Percentiles rank a stretch among this genome's conserved stretches.
phyloP scores from a whole-genome alignment of 2,329 filamentous ascomycete species.

The Diaporthe citrichinensis region DNA sequence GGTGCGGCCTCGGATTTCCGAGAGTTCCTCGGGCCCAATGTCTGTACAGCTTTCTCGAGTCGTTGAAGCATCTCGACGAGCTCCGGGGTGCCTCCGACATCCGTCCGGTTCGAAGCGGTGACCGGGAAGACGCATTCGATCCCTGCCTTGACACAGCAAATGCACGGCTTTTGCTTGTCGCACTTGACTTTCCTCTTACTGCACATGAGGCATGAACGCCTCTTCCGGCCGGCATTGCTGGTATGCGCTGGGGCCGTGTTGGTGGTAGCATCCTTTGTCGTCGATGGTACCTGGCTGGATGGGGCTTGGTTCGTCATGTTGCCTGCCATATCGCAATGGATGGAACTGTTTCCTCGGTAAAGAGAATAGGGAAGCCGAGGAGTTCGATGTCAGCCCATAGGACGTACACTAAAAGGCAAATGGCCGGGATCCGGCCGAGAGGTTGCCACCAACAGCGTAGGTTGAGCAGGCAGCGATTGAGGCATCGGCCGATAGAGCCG shows the following conservation, averaged over 20 bases:
- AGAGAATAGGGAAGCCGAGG: too few species aligned
- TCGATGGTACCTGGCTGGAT: neutral
- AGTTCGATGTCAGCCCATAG: neutral
- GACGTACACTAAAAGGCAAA: neutral
- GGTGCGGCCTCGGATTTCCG: neutral
- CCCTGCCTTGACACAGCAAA: neutral
- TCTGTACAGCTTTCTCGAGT: neutral
- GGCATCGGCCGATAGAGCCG: slow-evolving; percentile 1
- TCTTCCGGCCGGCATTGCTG: neutral
- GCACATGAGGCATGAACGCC: slow-evolving; percentile 8
- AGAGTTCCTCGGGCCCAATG: neutral
- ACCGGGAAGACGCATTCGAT: neutral
- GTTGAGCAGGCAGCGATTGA: neutral
- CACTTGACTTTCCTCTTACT: neutral
- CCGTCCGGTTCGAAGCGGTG: neutral
- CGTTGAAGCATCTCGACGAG: neutral
- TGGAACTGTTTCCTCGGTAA: neutral
- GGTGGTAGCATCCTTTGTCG: neutral
- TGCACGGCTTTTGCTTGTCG: slow-evolving; percentile 8
- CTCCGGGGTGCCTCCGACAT: neutral
- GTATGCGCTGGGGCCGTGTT: neutral
- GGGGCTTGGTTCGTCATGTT: neutral
- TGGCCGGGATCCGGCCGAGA: neutral
- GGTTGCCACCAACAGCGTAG: neutral
- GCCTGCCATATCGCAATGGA: too few species aligned